phyloP scores from a whole-genome alignment of 2,329 filamentous ascomycete genomes.

The Fusarium siculi region DNA sequence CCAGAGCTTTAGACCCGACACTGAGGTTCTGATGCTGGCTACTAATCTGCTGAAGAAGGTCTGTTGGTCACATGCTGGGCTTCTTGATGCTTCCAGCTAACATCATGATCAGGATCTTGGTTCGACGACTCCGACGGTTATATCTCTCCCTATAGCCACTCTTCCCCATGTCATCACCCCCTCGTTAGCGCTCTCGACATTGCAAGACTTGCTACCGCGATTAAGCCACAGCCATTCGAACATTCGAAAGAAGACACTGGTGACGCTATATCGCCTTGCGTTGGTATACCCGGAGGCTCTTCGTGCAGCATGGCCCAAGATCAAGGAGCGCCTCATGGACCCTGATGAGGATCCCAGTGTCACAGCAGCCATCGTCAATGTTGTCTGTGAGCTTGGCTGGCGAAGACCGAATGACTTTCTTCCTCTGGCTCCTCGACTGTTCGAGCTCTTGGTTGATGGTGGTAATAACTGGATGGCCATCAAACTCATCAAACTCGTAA shows the following conservation, averaged over 20 bases:
- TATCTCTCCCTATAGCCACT: constrained; percentile 86
- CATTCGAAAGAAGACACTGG: constrained; percentile 94
- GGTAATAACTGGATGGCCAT: constrained; percentile 99
- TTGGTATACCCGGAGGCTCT: constrained; percentile 97
- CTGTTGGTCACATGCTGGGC: constrained; percentile 2
- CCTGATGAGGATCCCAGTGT: constrained; percentile 91
- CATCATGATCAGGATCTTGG: constrained; percentile 69
- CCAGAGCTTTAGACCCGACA: constrained; percentile 94
- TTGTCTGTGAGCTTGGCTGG: constrained; percentile 96
- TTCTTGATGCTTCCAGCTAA: background rate
- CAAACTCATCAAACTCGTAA: constrained; percentile 96
- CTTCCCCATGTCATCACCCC: constrained; percentile 96
- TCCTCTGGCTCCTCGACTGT: constrained; percentile 88
- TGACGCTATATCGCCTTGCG: constrained; percentile 91
- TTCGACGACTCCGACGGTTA: constrained; percentile 76
- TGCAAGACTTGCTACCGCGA: constrained; percentile 86
- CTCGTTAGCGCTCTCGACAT: constrained; percentile 87
- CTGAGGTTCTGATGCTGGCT: constrained; percentile 96
- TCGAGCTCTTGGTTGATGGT: constrained; percentile 89
- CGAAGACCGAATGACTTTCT: constrained; percentile 93
- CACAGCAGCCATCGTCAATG: constrained; percentile 95
- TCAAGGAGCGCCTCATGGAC: constrained; percentile 93
- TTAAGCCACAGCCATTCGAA: constrained; percentile 86
- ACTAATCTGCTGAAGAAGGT: constrained; percentile 97
- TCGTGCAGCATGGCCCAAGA: constrained; percentile 93